Evolutionary conservation across 257 asterid species (phyloP), one percentile per base, ranked within the genome.

Genomic region (Solanum corneliomulleri): DNA sequence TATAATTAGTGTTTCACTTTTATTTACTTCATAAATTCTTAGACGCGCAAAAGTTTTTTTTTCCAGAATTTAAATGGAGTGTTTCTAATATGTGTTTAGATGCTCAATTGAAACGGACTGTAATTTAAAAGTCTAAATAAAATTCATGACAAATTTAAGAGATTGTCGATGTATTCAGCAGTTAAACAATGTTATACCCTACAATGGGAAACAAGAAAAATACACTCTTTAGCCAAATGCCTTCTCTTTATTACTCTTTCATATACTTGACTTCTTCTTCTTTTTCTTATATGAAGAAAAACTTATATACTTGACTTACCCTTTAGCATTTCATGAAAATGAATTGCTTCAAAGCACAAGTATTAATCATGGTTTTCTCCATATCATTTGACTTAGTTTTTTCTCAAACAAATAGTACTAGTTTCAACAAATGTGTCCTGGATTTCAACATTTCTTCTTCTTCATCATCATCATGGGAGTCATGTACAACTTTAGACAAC

Each of bases 401-500:
- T 81, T 81, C 44, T 81, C 69, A 81, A 2, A 81, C 68, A 13
- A 45, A 3, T 18, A 47, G n/a, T 45, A 37, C 39, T 37, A 47
- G n/a, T 45, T n/a, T 91, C 31, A 44, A 86, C 31, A 87, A 88
- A 35, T 95, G 98, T 88, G 58, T 83, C 47, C 88, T 95, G 44
- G 91, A 89, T 42, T 27, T 87, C 10, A 39, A 37, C 68, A 84
- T 56, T 12, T 91, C 91, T 7, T 90, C 92, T 56, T 45, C 90
- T 15, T 80, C 90, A 27, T 80, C 90, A 82, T 41, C 90, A 78
- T 80, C 90, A 15, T 80, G 87, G 88, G 91, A 87, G 18, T 45
- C 83, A 41, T 27, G 93, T 47, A 70, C 52, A 35, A 44, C 69
- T 39, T 18, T 47, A 11, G 88, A 72, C 47, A 91, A 89, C 16